These are phyloP conservation scores for Basipetospora sp. DNA, from an alignment of 2,329 filamentous ascomycete genomes.

Conservation along the genomic window DNA sequence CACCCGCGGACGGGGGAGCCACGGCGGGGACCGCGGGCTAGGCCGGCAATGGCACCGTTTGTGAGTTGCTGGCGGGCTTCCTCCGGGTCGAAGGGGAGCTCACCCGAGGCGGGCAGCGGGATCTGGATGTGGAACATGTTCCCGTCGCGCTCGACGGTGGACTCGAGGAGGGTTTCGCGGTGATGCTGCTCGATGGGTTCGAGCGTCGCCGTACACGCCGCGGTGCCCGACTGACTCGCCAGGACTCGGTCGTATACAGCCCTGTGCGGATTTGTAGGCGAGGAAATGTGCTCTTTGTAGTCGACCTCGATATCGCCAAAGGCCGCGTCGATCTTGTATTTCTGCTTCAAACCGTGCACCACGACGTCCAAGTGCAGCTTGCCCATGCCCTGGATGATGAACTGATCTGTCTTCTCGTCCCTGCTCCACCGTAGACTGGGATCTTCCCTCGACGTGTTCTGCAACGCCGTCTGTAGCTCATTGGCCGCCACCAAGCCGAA, in stretches of 20 bases:
- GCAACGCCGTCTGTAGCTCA: slow-evolving; percentile 59
- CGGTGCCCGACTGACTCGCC: slow-evolving; percentile 65
- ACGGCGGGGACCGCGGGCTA: slow-evolving; percentile 71
- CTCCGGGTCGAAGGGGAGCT: slow-evolving; percentile 17
- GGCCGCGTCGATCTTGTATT: slow-evolving; percentile 72
- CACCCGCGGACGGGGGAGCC: slow-evolving; percentile 68
- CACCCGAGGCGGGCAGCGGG: slow-evolving; percentile 1
- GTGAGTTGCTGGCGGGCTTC: slow-evolving; percentile 46
- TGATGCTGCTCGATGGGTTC: slow-evolving; percentile 39
- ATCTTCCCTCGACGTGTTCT: slow-evolving; percentile 74
- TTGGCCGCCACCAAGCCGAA: slow-evolving; percentile 66
- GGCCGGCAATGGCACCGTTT: slow-evolving; percentile 68
- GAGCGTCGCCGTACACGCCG: slow-evolving; percentile 55
- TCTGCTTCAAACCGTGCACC: slow-evolving; percentile 69
- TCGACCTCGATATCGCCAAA: slow-evolving; percentile 91
- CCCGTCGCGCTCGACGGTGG: slow-evolving; percentile 45
- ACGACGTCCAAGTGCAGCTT: slow-evolving; percentile 91
- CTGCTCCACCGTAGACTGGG: slow-evolving; percentile 74
- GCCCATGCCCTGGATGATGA: slow-evolving; percentile 88
- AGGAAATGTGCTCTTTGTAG: slow-evolving; percentile 70
- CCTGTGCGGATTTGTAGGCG: slow-evolving; percentile 38
- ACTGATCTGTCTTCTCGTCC: slow-evolving; percentile 84
- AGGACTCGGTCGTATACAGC: slow-evolving; percentile 64
- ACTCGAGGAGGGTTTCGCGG: slow-evolving; percentile 23
- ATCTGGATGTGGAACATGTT: slow-evolving; percentile 48